A percentile compares a stretch with the other conserved stretches of the same genome.
phyloP scores from a whole-genome alignment of 495 filamentous ascomycete genomes.

The Aspergillus bridgeri region DNA sequence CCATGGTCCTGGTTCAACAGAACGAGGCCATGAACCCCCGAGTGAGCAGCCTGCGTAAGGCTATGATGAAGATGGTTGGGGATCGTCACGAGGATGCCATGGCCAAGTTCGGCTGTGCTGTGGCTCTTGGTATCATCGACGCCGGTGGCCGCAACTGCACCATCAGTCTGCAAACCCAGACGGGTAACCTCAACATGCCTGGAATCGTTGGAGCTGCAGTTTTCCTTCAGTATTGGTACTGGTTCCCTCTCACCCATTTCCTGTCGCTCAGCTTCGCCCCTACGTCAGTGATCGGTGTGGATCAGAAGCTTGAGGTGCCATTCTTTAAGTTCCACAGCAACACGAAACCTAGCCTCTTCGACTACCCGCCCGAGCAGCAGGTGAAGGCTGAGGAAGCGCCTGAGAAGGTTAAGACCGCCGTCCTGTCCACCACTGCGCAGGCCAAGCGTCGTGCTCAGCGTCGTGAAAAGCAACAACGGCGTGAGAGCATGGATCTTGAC shows the following conservation, averaged over 20 bases:
- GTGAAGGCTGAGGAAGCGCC: constrained; percentile 90
- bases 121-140: constrained; percentile 96
- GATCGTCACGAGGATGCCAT: constrained; percentile 99
- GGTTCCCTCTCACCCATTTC: constrained; percentile 99
- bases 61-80: constrained; percentile 82
- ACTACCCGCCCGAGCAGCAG: constrained; percentile 95
- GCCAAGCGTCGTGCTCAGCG: constrained; percentile 85
- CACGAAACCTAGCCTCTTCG: constrained; percentile 90
- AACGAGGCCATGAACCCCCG: constrained; percentile 95
- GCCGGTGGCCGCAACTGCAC: constrained; percentile 98
- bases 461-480: constrained; percentile 68
- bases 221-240: constrained; percentile 99
- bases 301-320: constrained; percentile 91
- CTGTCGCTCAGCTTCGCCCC: constrained; percentile 89
- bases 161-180: constrained; percentile 95
- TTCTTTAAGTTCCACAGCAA: constrained; percentile 94
- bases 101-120: constrained; percentile 95
- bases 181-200: constrained; percentile 95
- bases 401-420: constrained; percentile 90
- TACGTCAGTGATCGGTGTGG: constrained; percentile 89
- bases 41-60: constrained; percentile 76
- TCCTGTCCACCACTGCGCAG: constrained; percentile 94
- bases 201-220: constrained; percentile 97
- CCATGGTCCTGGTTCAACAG: constrained; percentile 98
- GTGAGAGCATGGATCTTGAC: constrained; percentile 87